Conservation (phyloP, 2,329 filamentous ascomycete genomes). For the Hypoxylon sp. region DNA sequence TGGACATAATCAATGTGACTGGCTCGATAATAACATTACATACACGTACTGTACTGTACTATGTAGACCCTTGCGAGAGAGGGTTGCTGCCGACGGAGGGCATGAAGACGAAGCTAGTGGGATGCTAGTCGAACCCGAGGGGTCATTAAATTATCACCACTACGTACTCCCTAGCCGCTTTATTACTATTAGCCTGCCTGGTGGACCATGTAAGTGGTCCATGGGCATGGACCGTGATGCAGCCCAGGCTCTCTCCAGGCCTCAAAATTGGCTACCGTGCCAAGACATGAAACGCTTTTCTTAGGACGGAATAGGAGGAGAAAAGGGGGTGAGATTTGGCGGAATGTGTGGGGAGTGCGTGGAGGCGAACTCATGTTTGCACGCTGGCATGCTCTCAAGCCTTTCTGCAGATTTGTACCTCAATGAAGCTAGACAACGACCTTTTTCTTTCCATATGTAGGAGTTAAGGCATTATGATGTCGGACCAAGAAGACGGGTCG, state of each 20-base stretch:
- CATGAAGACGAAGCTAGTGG: constrained; percentile 20
- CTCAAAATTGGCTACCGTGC: constrained; percentile 44
- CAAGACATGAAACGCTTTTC: constrained; percentile 47
- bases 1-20: constrained; percentile 47
- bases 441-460: constrained; percentile 14
- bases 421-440: constrained; percentile 23
- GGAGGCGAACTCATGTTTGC: constrained; percentile 44
- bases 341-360: constrained; percentile 46
- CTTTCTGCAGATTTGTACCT: constrained; percentile 16
- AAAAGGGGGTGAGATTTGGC: constrained; percentile 47
- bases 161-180: constrained; percentile 40
- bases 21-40: constrained; percentile 45
- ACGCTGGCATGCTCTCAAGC: constrained; percentile 25
- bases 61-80: constrained; percentile 38
- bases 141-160: constrained; percentile 33
- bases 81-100: constrained; percentile 32
- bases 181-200: constrained; percentile 42
- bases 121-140: constrained; percentile 41
- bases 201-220: constrained; percentile 31
- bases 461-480: constrained; percentile 25
- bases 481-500: constrained; percentile 14
- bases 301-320: constrained; percentile 38
- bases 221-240: constrained; percentile 38
- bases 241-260: constrained; percentile 40
- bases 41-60: constrained; percentile 31